A percentile compares a stretch with the other conserved stretches of the same genome.
Conservation (phyloP, 331 rosid genomes). For the Telfairia occidentalis region DNA sequence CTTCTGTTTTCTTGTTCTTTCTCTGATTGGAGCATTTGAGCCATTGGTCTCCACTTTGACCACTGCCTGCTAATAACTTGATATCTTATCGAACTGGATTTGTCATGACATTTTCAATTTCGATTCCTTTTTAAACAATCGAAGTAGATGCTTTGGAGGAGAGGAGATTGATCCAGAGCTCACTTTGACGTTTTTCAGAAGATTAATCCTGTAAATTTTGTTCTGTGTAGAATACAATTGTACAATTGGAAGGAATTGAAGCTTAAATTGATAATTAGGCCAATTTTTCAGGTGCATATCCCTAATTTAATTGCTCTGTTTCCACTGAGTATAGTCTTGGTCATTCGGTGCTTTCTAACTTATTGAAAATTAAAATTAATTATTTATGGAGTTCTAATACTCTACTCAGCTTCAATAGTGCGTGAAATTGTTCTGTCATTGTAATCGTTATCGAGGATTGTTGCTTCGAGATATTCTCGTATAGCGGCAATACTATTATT, state of each 20-base stretch:
- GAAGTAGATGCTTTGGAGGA: slow-evolving; percentile 5
- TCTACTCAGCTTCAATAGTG: background rate
- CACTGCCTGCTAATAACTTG: background rate
- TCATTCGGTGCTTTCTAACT: background rate
- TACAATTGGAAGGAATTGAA: slow-evolving; percentile 1
- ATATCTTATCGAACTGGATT: background rate
- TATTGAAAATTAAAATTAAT: background rate
- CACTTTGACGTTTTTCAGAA: background rate
- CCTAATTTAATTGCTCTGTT: background rate
- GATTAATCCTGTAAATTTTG: background rate
- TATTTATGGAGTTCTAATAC: background rate
- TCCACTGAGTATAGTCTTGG: background rate
- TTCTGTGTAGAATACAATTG: background rate
- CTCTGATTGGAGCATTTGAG: background rate
- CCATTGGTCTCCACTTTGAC: background rate
- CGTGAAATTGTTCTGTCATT: slow-evolving; percentile 3
- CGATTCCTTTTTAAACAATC: background rate
- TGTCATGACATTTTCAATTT: background rate
- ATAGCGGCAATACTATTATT: background rate
- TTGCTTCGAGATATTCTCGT: background rate
- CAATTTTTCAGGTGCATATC: background rate
- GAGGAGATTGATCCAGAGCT: slow-evolving; percentile 10
- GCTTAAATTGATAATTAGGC: background rate
- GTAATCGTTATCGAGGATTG: background rate
- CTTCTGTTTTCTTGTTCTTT: background rate